Conservation (phyloP, 768 basidiomycete species). For the Leccinellum rugosiceps region DNA sequence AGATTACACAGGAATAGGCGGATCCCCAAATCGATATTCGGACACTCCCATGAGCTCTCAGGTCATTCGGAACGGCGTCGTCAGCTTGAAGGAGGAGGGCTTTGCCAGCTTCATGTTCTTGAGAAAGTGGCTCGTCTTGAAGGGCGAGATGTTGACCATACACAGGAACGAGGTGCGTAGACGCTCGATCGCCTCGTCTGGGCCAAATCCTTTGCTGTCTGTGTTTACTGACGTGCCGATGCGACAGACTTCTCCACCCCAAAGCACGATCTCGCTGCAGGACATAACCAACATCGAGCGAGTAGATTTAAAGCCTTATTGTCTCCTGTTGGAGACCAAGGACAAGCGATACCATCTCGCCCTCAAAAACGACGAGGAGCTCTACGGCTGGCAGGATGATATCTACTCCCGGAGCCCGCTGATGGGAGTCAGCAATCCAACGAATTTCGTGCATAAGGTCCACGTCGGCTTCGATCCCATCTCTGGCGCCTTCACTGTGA, state of each 20-base stretch:
- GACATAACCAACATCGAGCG: constrained; percentile 89
- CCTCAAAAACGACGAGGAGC: constrained; percentile 90
- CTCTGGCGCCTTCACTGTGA: constrained; percentile 89
- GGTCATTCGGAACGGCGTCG: constrained; percentile 66
- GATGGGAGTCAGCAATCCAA: constrained; percentile 91
- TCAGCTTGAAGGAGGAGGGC: constrained; percentile 91
- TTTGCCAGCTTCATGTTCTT: constrained; percentile 91
- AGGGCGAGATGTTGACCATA: constrained; percentile 72
- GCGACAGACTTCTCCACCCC: constrained; percentile 49
- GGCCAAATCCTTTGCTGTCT: not conserved
- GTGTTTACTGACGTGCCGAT: constrained; percentile 7
- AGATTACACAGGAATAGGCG: constrained; percentile 81
- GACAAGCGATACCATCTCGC: constrained; percentile 79
- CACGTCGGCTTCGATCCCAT: constrained; percentile 97
- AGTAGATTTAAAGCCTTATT: constrained; percentile 93
- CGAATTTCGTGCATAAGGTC: constrained; percentile 98
- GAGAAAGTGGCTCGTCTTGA: constrained; percentile 85
- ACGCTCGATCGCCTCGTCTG: not conserved
- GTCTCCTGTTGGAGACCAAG: constrained; percentile 80
- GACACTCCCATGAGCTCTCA: constrained; percentile 36
- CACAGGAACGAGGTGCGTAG: constrained; percentile 87
- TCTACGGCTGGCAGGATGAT: constrained; percentile 99
- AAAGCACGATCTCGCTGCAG: constrained; percentile 60
- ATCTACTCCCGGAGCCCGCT: constrained; percentile 89
- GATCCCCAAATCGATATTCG: constrained; percentile 60